These are phyloP conservation scores for Protomyces inundatus DNA, from an alignment of 1,139 yeast genomes.

Conservation along the genomic window DNA sequence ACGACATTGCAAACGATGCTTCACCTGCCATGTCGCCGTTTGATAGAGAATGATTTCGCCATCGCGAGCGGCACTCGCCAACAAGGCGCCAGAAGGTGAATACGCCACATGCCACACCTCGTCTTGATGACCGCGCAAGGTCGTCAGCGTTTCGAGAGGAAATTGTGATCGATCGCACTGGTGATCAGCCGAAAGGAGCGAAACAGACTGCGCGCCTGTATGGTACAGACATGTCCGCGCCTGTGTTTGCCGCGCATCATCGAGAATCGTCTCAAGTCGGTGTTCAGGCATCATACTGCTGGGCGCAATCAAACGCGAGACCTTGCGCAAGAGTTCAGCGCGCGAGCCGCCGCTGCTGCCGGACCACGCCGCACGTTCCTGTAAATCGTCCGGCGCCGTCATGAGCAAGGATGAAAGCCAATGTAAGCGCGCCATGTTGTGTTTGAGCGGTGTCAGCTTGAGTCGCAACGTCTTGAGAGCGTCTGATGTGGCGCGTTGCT, in stretches of 20 bases:
- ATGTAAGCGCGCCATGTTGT: slow-evolving; percentile 32
- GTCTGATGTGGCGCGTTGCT: slow-evolving; percentile 38
- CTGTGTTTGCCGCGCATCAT: slow-evolving; percentile 51
- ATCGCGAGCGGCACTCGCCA: slow-evolving; percentile 76
- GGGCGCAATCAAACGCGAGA: slow-evolving; percentile 47
- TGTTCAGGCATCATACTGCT: slow-evolving; percentile 51
- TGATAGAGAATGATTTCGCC: slow-evolving; percentile 62
- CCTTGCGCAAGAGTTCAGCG: slow-evolving; percentile 42
- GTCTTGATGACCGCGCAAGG: slow-evolving; percentile 53
- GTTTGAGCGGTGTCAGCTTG: slow-evolving; percentile 37
- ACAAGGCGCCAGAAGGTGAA: slow-evolving; percentile 66
- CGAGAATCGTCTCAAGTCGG: slow-evolving; percentile 48
- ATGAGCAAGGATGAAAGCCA: slow-evolving; percentile 38
- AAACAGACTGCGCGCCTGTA: slow-evolving; percentile 30
- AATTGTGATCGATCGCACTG: slow-evolving; percentile 41
- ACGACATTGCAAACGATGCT: slow-evolving; percentile 40
- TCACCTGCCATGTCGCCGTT: slow-evolving; percentile 42
- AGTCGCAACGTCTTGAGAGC: slow-evolving; percentile 48
- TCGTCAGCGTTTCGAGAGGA: slow-evolving; percentile 46
- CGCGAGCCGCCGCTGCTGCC: slow-evolving; percentile 44
- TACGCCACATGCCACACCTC: slow-evolving; percentile 84
- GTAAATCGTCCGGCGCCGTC: slow-evolving; percentile 39
- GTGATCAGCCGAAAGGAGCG: slow-evolving; percentile 38
- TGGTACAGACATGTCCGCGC: slow-evolving; percentile 44
- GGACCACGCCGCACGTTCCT: slow-evolving; percentile 41